These are phyloP conservation scores for Carex cristatella DNA, from an alignment of 176 grass and related monocot species.

Conservation along the genomic window DNA sequence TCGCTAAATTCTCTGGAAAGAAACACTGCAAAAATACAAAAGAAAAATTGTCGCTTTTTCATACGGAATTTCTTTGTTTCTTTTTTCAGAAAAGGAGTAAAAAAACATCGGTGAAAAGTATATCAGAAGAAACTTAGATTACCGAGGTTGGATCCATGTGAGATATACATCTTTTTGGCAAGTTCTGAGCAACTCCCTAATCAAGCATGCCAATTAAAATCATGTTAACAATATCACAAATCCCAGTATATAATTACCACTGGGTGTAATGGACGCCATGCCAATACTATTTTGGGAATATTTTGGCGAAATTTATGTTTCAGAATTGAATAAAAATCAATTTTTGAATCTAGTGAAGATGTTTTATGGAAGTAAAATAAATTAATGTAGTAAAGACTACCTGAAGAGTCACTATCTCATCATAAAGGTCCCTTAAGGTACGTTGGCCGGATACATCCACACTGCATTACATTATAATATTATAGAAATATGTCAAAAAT, in stretches of 20 bases:
- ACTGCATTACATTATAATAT: not conserved
- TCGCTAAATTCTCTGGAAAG: conserved; percentile 23
- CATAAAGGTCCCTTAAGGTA: conserved; percentile 1
- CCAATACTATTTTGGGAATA: not conserved
- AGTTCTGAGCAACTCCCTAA: conserved; percentile 27
- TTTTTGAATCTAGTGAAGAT: not conserved
- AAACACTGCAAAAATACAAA: conserved; percentile 13
- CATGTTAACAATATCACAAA: not conserved
- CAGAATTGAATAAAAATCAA: not conserved
- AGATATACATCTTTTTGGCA: conserved; percentile 19
- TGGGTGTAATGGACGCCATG: not conserved
- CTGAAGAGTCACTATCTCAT: conserved; percentile 16
- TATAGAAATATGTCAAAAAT: not conserved
- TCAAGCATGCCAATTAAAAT: not conserved
- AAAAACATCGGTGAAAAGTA: not conserved
- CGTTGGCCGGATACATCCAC: not conserved
- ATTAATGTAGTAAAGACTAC: conserved; percentile 8
- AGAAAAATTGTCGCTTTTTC: not conserved
- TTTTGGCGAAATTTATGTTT: not conserved
- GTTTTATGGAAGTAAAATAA: not conserved
- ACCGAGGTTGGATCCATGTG: conserved; percentile 13
- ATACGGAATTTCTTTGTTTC: not conserved
- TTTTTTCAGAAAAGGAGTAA: not conserved
- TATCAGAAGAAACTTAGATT: conserved; percentile 3
- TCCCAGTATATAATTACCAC: not conserved